phyloP scores from a whole-genome alignment of 495 filamentous ascomycete genomes.

The Daldinia loculata region DNA sequence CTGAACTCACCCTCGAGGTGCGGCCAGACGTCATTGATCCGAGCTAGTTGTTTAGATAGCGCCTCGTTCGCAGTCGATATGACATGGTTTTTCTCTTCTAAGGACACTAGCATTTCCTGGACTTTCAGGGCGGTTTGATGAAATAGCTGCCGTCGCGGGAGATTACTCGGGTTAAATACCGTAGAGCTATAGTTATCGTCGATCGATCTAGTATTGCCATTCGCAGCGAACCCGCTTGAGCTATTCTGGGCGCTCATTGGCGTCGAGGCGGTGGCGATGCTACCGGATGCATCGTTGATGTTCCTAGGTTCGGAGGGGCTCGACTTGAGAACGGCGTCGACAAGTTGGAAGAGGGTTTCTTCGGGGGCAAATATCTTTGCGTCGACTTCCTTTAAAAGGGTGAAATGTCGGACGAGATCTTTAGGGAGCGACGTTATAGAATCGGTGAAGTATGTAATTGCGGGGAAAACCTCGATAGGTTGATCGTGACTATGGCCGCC shows the following conservation, averaged over 20 bases:
- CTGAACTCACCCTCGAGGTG: conserved; percentile 89
- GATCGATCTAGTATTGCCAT: conserved; percentile 47
- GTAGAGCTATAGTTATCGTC: conserved; percentile 51
- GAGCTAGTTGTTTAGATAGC: conserved; percentile 81
- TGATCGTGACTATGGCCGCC: conserved; percentile 55
- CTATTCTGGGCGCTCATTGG: conserved; percentile 56
- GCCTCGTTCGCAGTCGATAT: conserved; percentile 88
- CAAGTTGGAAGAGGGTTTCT: conserved; percentile 72
- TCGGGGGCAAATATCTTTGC: conserved; percentile 86
- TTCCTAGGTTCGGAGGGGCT: conserved; percentile 58
- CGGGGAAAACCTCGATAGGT: conserved; percentile 80
- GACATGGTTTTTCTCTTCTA: conserved; percentile 98
- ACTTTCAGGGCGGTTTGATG: conserved; percentile 65
- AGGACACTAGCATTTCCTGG: conserved; percentile 78
- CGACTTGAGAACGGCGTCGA: conserved; percentile 70
- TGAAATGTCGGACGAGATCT: conserved; percentile 94
- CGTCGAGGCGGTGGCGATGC: conserved; percentile 51
- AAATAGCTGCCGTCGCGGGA: conserved; percentile 73
- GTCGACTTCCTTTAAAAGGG: conserved; percentile 94
- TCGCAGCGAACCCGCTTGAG: conserved; percentile 49
- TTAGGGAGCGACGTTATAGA: conserved; percentile 90
- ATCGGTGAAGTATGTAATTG: conserved; percentile 93
- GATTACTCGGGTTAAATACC: conserved; percentile 58
- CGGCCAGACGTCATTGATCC: conserved; percentile 83
- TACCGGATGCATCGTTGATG: conserved; percentile 55